Percentiles rank a stretch among this genome's conserved stretches.
Evolutionary conservation across 208 protist species (phyloP).

Genomic region (Phytomonas francai): DNA sequence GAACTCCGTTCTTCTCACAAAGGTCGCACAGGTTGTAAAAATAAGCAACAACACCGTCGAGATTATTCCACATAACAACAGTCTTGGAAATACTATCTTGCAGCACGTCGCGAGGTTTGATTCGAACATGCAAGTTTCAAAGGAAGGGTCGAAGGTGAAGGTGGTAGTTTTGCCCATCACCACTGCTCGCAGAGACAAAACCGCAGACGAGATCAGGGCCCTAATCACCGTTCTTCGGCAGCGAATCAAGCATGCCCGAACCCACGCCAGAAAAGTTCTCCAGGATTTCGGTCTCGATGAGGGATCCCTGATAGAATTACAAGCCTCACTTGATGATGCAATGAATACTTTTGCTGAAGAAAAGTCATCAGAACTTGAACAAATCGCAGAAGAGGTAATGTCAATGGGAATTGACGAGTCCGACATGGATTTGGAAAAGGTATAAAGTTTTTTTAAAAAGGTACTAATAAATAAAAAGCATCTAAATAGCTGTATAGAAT

Average conservation of each 20-base stretch:
- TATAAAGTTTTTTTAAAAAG: neutral
- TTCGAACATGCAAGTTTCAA: constrained; percentile 51
- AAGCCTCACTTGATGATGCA: constrained; percentile 41
- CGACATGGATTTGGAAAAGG: constrained; percentile 22
- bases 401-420: constrained; percentile 80
- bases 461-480: neutral
- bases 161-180: constrained; percentile 63
- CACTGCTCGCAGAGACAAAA: constrained; percentile 57
- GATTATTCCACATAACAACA: constrained; percentile 42
- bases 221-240: constrained; percentile 40
- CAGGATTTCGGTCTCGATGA: constrained; percentile 64
- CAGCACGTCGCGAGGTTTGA: constrained; percentile 75
- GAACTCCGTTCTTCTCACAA: constrained; percentile 53
- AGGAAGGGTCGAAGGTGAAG: constrained; percentile 61
- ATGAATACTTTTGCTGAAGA: constrained; percentile 63
- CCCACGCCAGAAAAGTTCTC: constrained; percentile 48
- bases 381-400: constrained; percentile 66
- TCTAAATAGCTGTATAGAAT: neutral
- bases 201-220: constrained; percentile 40
- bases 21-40: constrained; percentile 74
- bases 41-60: constrained; percentile 52
- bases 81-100: constrained; percentile 45
- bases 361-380: constrained; percentile 61
- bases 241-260: constrained; percentile 48
- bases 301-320: constrained; percentile 40